A percentile compares a stretch with the other conserved stretches of the same genome.
Conservation (phyloP, 805 yeast species). For the Ogataea glucozyma region DNA sequence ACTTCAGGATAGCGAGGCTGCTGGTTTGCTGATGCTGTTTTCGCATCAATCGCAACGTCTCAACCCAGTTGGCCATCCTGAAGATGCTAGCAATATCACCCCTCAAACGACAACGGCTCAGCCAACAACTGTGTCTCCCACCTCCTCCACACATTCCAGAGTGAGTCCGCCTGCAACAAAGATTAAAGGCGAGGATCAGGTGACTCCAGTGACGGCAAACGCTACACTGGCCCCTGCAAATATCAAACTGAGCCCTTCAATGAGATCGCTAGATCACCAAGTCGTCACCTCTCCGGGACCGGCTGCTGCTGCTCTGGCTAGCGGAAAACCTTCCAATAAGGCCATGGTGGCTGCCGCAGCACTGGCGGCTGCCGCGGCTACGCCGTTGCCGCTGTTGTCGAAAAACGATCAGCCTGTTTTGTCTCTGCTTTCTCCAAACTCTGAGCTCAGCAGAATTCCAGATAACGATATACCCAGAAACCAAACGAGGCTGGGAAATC, state of each 20-base stretch:
- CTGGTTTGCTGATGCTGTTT: slow-evolving; percentile 40
- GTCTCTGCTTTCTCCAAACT: background rate
- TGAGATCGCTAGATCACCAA: slow-evolving; percentile 21
- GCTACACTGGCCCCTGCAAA: slow-evolving; percentile 10
- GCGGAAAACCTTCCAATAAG: slow-evolving; percentile 38
- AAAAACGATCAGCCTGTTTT: slow-evolving; percentile 17
- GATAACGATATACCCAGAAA: too few relatives aligned
- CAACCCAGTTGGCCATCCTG: slow-evolving; percentile 7
- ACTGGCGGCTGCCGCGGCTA: slow-evolving; percentile 76
- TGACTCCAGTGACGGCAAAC: slow-evolving; percentile 16
- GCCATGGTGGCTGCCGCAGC: slow-evolving; percentile 84
- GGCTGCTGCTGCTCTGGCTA: slow-evolving; percentile 39
- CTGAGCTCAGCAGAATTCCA: background rate
- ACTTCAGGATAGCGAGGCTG: slow-evolving; percentile 39
- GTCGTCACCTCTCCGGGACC: slow-evolving; percentile 40
- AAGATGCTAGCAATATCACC: background rate
- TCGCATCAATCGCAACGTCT: slow-evolving; percentile 33
- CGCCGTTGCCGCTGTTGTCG: slow-evolving; percentile 57
- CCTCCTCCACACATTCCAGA: background rate
- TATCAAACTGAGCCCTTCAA: slow-evolving; percentile 22
- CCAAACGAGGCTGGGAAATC: too few relatives aligned
- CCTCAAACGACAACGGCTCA: background rate
- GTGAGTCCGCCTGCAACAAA: background rate
- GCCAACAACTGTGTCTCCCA: background rate
- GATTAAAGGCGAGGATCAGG: slow-evolving; percentile 9